These are phyloP conservation scores for Laguncularia racemosa DNA, from an alignment of 345 rosid genomes.

Conservation along the genomic window DNA sequence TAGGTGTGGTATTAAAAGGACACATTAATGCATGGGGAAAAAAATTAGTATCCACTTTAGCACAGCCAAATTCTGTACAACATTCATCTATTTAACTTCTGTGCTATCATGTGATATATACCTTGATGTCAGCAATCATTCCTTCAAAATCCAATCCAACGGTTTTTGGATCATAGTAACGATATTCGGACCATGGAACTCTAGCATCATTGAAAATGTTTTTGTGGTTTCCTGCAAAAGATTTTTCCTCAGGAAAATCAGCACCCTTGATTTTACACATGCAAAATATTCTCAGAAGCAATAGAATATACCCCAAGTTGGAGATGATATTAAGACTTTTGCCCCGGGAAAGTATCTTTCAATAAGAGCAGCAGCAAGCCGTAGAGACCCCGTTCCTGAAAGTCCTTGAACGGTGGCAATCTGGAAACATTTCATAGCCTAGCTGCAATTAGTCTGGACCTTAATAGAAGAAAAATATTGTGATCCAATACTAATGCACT, in stretches of 20 bases:
- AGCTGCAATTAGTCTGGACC: background rate
- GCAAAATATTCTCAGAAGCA: conserved; percentile 6
- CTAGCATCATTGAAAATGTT: conserved; percentile 93
- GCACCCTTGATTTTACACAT: background rate
- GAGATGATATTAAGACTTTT: conserved; percentile 83
- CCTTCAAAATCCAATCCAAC: conserved; percentile 99
- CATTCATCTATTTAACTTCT: too few species aligned
- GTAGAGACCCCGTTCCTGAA: conserved; percentile 93
- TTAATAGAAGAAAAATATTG: background rate
- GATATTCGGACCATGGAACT: conserved; percentile 95
- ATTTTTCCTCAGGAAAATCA: background rate
- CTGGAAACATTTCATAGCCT: conserved; percentile 25
- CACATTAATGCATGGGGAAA: too few species aligned
- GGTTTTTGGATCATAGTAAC: conserved; percentile 93
- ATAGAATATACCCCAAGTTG: conserved; percentile 69
- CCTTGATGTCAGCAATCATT: conserved; percentile 91
- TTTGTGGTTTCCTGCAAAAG: conserved; percentile 80
- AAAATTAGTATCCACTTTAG: too few species aligned
- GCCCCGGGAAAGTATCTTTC: conserved; percentile 92
- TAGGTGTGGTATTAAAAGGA: background rate
- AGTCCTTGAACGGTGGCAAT: conserved; percentile 98
- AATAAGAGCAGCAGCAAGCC: conserved; percentile 88
- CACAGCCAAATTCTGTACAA: too few species aligned
- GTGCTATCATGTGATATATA: conserved; percentile 12
- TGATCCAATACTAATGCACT: conserved; percentile 6